Evolutionary conservation across 495 filamentous ascomycete genomes (phyloP).

Genomic region (Aspergillus diversus): DNA sequence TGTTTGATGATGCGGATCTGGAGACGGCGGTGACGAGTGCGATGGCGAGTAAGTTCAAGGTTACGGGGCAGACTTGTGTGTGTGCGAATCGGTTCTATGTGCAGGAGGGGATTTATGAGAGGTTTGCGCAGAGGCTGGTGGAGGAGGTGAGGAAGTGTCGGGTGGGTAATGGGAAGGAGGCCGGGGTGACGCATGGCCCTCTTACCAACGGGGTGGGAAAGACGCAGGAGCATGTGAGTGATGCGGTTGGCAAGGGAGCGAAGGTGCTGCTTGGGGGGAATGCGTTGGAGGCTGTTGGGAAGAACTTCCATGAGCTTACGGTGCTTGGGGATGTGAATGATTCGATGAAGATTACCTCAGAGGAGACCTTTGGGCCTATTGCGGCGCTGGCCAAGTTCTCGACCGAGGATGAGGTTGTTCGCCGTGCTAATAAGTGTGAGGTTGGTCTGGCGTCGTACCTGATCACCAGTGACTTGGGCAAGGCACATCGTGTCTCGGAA

Average conservation of each 20-base stretch:
- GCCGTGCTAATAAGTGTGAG: slow-evolving; percentile 68
- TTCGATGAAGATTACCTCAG: slow-evolving; percentile 68
- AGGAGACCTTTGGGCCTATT: slow-evolving; percentile 83
- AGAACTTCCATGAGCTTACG: slow-evolving; percentile 74
- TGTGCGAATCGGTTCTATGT: slow-evolving; percentile 66
- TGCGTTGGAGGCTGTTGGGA: slow-evolving; percentile 29
- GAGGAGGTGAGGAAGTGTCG: slow-evolving; percentile 67
- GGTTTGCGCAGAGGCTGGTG: slow-evolving; percentile 53
- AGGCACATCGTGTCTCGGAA: slow-evolving; percentile 72
- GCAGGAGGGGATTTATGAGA: slow-evolving; percentile 51
- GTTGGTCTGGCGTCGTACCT: slow-evolving; percentile 84
- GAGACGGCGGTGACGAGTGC: slow-evolving; percentile 48
- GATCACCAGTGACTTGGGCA: slow-evolving; percentile 64
- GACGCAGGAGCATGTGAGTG: slow-evolving; percentile 72
- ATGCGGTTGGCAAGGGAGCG: slow-evolving; percentile 57
- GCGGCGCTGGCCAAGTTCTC: slow-evolving; percentile 73
- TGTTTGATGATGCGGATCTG: slow-evolving; percentile 57
- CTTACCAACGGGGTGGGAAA: slow-evolving; percentile 76
- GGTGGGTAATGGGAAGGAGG: slow-evolving; percentile 66
- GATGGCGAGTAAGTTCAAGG: slow-evolving; percentile 52
- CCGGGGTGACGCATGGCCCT: slow-evolving; percentile 68
- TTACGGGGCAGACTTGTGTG: slow-evolving; percentile 65
- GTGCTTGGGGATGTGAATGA: slow-evolving; percentile 70
- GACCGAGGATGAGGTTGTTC: slow-evolving; percentile 77
- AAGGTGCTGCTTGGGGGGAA: slow-evolving; percentile 42